Conservation (phyloP, 805 yeast species). For the Kregervanrija pseudodelftensis region DNA sequence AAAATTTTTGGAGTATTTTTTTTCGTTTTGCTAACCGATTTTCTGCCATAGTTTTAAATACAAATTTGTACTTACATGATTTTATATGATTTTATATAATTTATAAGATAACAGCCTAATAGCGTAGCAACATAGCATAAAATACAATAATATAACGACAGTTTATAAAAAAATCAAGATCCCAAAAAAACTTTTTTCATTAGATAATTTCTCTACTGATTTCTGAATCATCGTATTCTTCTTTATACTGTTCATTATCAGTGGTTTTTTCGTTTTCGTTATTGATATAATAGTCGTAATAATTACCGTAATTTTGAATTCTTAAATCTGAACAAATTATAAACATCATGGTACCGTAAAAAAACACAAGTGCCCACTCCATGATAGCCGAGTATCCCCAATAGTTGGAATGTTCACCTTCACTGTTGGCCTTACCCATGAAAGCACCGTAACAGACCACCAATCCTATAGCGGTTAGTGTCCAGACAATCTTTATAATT, state of each 20-base stretch:
- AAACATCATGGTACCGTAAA: slow-evolving; percentile 66
- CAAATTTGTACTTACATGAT: too few relatives aligned
- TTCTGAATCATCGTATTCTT: slow-evolving; percentile 3
- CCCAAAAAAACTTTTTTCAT: too few relatives aligned
- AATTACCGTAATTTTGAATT: slow-evolving; percentile 12
- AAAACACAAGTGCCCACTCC: slow-evolving; percentile 86
- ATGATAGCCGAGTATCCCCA: slow-evolving; percentile 52
- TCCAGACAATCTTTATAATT: slow-evolving; percentile 56
- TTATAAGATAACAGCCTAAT: too few relatives aligned
- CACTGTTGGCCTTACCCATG: slow-evolving; percentile 13
- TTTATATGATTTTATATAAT: too few relatives aligned
- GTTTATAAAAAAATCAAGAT: too few relatives aligned
- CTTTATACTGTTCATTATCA: not conserved
- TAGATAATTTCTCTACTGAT: too few relatives aligned
- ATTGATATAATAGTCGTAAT: slow-evolving; percentile 4
- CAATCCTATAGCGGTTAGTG: slow-evolving; percentile 53
- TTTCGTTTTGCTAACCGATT: too few relatives aligned
- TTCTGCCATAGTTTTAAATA: too few relatives aligned
- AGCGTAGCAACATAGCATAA: too few relatives aligned
- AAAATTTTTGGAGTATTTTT: too few relatives aligned
- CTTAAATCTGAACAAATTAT: slow-evolving; percentile 61
- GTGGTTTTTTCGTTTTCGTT: not conserved
- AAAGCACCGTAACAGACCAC: slow-evolving; percentile 60
- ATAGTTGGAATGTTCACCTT: slow-evolving; percentile 25
- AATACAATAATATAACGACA: too few relatives aligned